Base-by-base conservation (phyloP, 768 basidiomycete genomes). In the Favolaschia claudopus region DNA sequence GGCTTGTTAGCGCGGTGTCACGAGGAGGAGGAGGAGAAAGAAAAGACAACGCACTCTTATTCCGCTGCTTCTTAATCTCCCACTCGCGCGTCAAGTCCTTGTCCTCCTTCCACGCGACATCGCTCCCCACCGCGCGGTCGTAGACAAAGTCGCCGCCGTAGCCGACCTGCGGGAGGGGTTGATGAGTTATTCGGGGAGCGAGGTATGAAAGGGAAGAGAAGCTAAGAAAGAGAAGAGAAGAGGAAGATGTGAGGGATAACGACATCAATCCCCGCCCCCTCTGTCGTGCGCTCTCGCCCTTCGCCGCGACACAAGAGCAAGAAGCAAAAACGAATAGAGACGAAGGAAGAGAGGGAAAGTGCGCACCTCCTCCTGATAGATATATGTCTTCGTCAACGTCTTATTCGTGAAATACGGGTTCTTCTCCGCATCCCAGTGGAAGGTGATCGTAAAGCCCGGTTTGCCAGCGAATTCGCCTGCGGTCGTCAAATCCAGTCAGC, bases 31-130 rank as follows among this genome's bases (percentile, higher is more conserved):
- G 52, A 52, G 34, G 17, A 27, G 34, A 22, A 39, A 13, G 43
- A 46, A 47, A 28, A 10, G 51, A 36, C 27, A 24, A 77, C 86
- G 54, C 69, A 97, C 96, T 95, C 85, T 98, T 99, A 80, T 99
- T 99, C 69, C 96, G 83, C 79, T 99, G 96, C 82, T 97, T 98
- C 85, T 96, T 97, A 75, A 98, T 96, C 80, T 99, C 96, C 68
- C 93, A 92, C 78, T 93, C 92, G 79, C 95, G 94, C 48, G 96
- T 99, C 56, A 99, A 82, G 77, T 99, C 94, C 79, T 97, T 96
- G 67, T 96, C 96, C 74, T 93, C 95, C 79, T 96, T 96, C 96
- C 96, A 99, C 75, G 89, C 87, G 79, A 99, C 95, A 69, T 89
- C 84, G 40, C 90, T 91, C n/a, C 96, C 96, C 69, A 93, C 87